Evolutionary conservation across 2,329 filamentous ascomycete genomes (phyloP), one percentile per base, ranked within the genome.

Genomic region (Fusarium mexicanum): DNA sequence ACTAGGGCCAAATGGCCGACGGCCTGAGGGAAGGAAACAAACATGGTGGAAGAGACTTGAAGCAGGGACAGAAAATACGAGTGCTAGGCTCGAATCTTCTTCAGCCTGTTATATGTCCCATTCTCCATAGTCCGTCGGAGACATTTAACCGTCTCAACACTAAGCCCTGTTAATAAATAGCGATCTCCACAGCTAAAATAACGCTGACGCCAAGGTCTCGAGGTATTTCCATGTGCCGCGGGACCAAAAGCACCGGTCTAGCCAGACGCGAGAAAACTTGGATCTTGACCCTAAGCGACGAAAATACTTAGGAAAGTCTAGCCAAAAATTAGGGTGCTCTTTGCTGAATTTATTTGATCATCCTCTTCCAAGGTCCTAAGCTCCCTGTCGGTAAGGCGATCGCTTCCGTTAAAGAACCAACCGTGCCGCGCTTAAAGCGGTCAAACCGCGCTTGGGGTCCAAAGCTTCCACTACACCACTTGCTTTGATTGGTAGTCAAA

Each of bases 311-410:
- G 18, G 3, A 9, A 29, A 22, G 9, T 7, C 20, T 29, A 5
- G 46, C 6, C 13, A 0, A 29, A 17, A 4, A 0, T 4, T 8
- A 29, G 6, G 8, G 9, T 0, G 5, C 9, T 5, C 9, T 10
- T 22, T 29, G 20, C 26, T 29, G 3, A 16, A 6, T 48, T 22
- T 17, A 48, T 22, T 31, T 31, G 16, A 17, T 26, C 20, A 48
- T 26, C 43, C n/a, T 18, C 11, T 3, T 26, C n/a, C 4, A 13
- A 26, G 16, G 9, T 29, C 26, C 5, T 14, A n/a, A 41, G 20
- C 20, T 0, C 33, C 33, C 33, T 35, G 14, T 6, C 9, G 4
- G 8, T 33, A 13, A 33, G 48, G 11, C 48, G 29, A 51, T 51
- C 48, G 29, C 11, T 51, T 10, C 48, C 11, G 22, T 33, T 33